Conservation (phyloP, 305 asterid species). For the Coffea humblotiana region DNA sequence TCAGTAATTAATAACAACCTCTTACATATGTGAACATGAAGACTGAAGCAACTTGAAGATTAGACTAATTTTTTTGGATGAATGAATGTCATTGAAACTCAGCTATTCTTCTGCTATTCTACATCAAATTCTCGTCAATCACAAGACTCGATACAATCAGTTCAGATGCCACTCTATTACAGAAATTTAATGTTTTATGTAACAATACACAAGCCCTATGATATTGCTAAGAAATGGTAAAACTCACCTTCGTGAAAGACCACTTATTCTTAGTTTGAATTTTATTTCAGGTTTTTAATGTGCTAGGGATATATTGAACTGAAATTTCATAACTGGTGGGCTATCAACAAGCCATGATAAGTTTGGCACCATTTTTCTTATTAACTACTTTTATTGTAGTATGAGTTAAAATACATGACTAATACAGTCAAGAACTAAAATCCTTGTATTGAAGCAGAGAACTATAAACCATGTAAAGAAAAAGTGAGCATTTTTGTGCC, state of each 20-base stretch:
- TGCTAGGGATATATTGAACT: too few species aligned
- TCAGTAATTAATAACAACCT: neutral
- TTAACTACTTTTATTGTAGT: too few species aligned
- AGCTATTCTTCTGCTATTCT: too few species aligned
- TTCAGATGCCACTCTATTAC: neutral
- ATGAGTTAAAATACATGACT: neutral
- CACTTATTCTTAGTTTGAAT: too few species aligned
- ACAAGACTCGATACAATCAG: neutral
- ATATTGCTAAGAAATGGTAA: neutral
- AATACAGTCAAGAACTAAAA: neutral
- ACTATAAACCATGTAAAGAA: neutral
- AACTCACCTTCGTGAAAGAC: too few species aligned
- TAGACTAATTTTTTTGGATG: neutral
- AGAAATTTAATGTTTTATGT: neutral
- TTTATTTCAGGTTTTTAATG: too few species aligned
- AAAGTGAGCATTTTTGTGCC: slow-evolving; percentile 11
- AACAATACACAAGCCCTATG: too few species aligned
- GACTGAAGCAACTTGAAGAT: neutral
- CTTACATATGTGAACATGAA: neutral
- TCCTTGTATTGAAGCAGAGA: neutral
- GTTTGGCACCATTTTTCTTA: too few species aligned
- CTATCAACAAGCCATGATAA: too few species aligned
- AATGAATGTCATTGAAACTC: neutral
- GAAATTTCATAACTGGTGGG: too few species aligned
- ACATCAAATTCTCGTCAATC: neutral